phyloP scores from a whole-genome alignment of 805 yeast genomes.

The Kazachstania martiniae region DNA sequence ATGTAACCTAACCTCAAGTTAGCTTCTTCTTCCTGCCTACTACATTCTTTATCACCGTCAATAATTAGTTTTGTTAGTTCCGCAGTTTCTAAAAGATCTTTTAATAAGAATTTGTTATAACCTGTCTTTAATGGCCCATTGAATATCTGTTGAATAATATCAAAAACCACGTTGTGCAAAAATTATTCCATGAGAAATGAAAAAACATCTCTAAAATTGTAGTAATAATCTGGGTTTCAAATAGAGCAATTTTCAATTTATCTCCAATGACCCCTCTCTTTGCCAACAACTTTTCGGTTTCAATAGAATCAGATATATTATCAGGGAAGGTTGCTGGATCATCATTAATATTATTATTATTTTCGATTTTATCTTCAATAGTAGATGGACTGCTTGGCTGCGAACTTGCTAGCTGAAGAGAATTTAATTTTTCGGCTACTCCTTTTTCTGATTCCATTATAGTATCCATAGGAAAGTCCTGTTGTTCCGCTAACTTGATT shows the following conservation, averaged over 20 bases:
- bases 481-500: conserved; percentile 18
- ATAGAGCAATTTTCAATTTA: conserved; percentile 52
- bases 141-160: conserved; percentile 69
- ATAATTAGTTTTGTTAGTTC: conserved; percentile 54
- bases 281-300: conserved; percentile 33
- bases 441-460: conserved; percentile 2
- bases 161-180: conserved; percentile 78
- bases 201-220: conserved; percentile 60
- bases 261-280: conserved; percentile 59
- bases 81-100: conserved; percentile 50
- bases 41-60: conserved; percentile 50
- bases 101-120: conserved; percentile 52
- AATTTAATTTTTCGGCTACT: conserved; percentile 3
- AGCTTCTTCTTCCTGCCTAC: conserved; percentile 46
- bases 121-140: conserved; percentile 66
- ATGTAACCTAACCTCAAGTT: conserved; percentile 82
- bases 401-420: conserved; percentile 1
- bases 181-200: conserved; percentile 72
- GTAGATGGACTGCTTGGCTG: no score
- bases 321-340: conserved; percentile 4
- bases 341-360: conserved; percentile 4
- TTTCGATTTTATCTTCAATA: neutral
- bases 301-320: conserved; percentile 21
- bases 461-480: neutral
- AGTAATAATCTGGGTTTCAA: conserved; percentile 50